Base-by-base conservation (phyloP, 1,284 basidiomycete genomes). In the Leccinum griseonigrum region DNA sequence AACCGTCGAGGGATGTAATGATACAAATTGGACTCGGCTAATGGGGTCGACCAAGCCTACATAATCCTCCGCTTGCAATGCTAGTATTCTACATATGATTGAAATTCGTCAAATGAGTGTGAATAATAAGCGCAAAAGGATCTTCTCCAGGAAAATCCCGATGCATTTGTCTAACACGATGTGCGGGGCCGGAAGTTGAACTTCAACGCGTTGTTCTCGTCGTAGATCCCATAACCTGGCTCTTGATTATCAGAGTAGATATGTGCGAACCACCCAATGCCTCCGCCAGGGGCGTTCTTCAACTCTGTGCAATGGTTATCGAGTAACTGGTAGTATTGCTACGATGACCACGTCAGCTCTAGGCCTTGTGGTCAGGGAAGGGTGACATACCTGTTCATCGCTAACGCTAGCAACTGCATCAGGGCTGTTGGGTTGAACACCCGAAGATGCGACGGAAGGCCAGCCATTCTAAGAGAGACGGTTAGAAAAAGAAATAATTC, bases 191-290 rank as follows among this genome's bases (percentile, higher is more conserved):
- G 72, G 69, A 88, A 88, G 13, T 77, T 71, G 67, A 88, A 87
- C 73, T 89, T 88, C 64, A 78, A 65, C 18, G 70, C 67, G 28
- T 83, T 82, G 43, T 76, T 70, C 1, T 54, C 64, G 54, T 80
- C 75, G 68, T 87, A 86, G 57, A 89, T 82, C 3, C 87, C 88
- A 67, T 89, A 90, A 18, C 88, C 87, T 31, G 84, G 83, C 67
- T 88, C 86, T 71, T 84, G 80, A 61, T 74, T 64, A 68, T 91
- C 88, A 3, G 84, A 84, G 69, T 89, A 91, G 55, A 91, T 86
- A 69, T 91, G 90, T 54, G 86, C 86, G 69, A 92, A 92, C 90
- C 90, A 92, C 11, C 90, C 91, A 26, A 91, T 76, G 31, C 88
- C 87, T 16, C 88, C 87, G 4, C 81, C 80, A 10, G 79, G 74